A percentile compares a stretch with the other conserved stretches of the same genome.
Conservation (phyloP, 2,329 filamentous ascomycete genomes). For the Colletotrichum sp. region DNA sequence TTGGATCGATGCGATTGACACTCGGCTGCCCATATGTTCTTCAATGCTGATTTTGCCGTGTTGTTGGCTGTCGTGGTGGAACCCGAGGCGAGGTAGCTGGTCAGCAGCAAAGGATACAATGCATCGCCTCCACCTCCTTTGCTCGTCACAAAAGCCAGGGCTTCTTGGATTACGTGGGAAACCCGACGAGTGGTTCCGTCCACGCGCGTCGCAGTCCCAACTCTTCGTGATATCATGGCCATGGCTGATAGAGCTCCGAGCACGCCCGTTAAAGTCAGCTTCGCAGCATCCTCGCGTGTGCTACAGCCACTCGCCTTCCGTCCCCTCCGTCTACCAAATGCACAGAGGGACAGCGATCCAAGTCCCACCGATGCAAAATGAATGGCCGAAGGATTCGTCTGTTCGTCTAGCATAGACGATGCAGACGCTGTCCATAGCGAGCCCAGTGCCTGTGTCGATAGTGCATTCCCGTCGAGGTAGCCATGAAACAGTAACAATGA, state of each 20-base stretch:
- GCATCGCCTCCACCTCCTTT: not conserved
- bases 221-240: constrained; percentile 20
- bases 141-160: not conserved
- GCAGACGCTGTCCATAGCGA: constrained; percentile 7
- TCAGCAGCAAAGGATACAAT: constrained; percentile 3
- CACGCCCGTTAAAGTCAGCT: constrained; percentile 29
- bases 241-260: constrained; percentile 34
- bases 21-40: not conserved
- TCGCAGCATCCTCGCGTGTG: not conserved
- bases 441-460: not conserved
- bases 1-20: not conserved
- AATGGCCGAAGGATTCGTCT: not conserved
- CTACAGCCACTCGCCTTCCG: not conserved
- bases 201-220: not conserved
- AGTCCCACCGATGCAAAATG: constrained; percentile 5
- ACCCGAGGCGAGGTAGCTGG: not conserved
- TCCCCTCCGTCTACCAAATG: not conserved
- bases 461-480: not conserved
- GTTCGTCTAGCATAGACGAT: not conserved
- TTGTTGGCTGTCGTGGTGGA: not conserved
- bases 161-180: constrained; percentile 7
- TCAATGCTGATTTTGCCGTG: not conserved
- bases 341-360: not conserved
- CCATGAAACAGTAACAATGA: not conserved
- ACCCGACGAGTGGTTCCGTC: not conserved